Evolutionary conservation across 1,139 yeast species (phyloP), one percentile per base, ranked within the genome.

Genomic region (Pneumocystis canis): DNA sequence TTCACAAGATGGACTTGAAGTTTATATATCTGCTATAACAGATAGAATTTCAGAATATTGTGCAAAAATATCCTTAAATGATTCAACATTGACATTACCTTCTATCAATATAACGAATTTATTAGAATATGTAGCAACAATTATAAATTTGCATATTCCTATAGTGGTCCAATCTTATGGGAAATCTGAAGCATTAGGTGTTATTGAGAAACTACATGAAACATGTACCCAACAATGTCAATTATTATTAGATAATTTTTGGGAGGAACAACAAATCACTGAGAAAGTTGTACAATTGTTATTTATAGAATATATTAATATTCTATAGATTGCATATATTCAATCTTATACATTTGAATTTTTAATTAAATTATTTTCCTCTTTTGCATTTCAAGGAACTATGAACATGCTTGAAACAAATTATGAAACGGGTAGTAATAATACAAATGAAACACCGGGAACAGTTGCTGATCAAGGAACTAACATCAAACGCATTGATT

Each of bases 171-270:
- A 79, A 62, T 85, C 84, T 70, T 92, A 94, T 71, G 87, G 88
- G 5, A 77, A 78, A 1, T 74, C 79, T 25, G 84, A 88, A 33
- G 83, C 90, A 77, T 75, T 79, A 2, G 79, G 78, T 60, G 90
- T 90, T 4, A 79, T 90, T 67, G 82, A 80, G 33, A 82, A 81
- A 64, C 84, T 92, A 41, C 96, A 92, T 73, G 78, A 81, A 64
- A 98, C 92, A 71, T 85, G 95, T 28, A 98, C 92, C 71, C 79
- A 90, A 16, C 98, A 92, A 71, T 86, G 94, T 31, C 95, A 95
- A 0, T 76, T 92, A 60, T 86, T 92, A 11, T 78, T 88, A 63
- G 97, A 92, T 72, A 88, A 95, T 0, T 89, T 89, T 71, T 83
- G 84, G 77, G 96, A 88, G 68, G 79, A 82, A 60, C 80, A 88